phyloP scores from a whole-genome alignment of 148 eudicot genomes.

The Hydrangea macrophylla region DNA sequence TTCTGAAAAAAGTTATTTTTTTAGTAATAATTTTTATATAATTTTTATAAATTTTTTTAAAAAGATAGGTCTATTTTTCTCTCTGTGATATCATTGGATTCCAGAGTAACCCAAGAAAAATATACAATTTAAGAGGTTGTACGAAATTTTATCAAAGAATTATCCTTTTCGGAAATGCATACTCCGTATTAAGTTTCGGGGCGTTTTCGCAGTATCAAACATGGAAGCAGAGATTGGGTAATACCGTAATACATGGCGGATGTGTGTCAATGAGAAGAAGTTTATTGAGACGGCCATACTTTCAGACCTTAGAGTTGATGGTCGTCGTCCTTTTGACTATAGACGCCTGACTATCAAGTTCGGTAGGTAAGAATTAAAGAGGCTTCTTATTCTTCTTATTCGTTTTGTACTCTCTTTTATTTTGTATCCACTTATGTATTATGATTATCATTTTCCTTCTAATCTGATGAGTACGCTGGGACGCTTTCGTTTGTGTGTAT shows the following conservation, averaged over 20 bases:
- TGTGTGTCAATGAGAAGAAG: conserved; percentile 84
- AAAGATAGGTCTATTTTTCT: no score
- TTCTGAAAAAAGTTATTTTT: no score
- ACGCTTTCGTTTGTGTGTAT: no score
- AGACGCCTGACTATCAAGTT: conserved; percentile 66
- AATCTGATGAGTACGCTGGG: background rate
- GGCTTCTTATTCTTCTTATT: background rate
- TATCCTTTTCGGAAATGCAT: no score
- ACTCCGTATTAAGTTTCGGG: no score
- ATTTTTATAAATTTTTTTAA: no score
- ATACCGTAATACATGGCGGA: conserved; percentile 69
- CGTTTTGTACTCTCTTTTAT: background rate
- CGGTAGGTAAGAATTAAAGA: conserved; percentile 64
- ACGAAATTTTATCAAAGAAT: no score
- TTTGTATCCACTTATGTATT: background rate
- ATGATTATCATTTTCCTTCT: background rate
- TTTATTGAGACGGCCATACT: conserved; percentile 75
- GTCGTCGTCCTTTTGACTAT: conserved; percentile 74
- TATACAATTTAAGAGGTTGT: no score
- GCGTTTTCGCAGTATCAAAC: conserved; percentile 1
- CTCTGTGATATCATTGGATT: no score
- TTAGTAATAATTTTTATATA: no score
- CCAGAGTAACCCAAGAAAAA: no score
- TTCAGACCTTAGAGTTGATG: conserved; percentile 77
- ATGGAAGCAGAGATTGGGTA: conserved; percentile 89